A percentile compares a stretch with the other conserved stretches of the same genome.
Conservation (phyloP, 129 eudicot genomes). For the Flaveria trinervia region DNA sequence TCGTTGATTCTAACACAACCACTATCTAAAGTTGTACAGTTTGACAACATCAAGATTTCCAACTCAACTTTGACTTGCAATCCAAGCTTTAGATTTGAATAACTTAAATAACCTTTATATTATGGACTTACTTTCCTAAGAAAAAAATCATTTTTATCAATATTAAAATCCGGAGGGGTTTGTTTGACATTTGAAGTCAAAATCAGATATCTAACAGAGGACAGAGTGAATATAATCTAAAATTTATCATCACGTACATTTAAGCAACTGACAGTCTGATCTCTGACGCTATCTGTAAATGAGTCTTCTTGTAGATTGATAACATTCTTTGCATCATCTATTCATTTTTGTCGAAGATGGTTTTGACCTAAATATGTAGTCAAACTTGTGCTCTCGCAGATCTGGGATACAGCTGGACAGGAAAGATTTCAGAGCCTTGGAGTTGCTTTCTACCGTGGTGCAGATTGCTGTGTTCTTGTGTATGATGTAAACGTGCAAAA, state of each 20-base stretch:
- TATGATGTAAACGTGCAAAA: conserved; percentile 19
- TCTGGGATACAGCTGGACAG: conserved; percentile 30
- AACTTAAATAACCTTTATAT: no score
- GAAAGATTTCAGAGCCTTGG: conserved; percentile 31
- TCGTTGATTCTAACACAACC: not conserved
- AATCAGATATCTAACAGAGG: no score
- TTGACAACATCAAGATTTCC: not conserved
- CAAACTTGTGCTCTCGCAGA: conserved; percentile 17
- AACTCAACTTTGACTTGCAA: not conserved
- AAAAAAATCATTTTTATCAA: no score
- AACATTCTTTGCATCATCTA: not conserved
- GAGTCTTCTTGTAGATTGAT: no score
- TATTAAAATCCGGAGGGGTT: no score
- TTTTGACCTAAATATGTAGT: conserved; percentile 6
- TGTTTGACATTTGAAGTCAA: no score
- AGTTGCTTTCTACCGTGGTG: conserved; percentile 28
- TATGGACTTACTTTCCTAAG: no score
- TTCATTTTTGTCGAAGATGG: not conserved
- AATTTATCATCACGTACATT: no score
- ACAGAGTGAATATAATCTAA: no score
- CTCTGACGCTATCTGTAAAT: no score
- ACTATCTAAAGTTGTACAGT: not conserved
- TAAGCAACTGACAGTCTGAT: no score
- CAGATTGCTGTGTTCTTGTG: conserved; percentile 25
- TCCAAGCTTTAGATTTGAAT: not conserved